Base-by-base conservation (phyloP, 2,329 filamentous ascomycete species). In the Trichoderma sp. region DNA sequence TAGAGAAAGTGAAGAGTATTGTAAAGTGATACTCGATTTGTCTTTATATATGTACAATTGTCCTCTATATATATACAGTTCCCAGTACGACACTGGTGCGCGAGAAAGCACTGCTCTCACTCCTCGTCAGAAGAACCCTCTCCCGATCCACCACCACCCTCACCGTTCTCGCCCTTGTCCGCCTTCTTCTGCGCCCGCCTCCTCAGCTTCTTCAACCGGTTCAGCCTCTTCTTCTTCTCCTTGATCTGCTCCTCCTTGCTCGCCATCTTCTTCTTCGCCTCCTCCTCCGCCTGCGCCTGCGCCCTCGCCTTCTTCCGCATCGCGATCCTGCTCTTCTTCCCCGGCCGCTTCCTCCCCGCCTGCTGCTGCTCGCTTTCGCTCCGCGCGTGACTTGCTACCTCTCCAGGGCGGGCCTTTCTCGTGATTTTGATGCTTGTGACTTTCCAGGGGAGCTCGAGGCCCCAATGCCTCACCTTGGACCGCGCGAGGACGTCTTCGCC, bases 181-280 rank as follows among this genome's bases (percentile, higher is more conserved):
- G 59, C 65, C 72, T 80, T 85, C 68, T 82, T 84, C 75, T 88
- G 88, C 50, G 81, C 79, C 70, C 82, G 81, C 71, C 81, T 79
- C 74, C 85, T 84, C 67, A 87, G 69, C 77, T 88, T 88, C 78
- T 85, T 87, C 69, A 82, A 74, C 65, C 84, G 76, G 69, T 89
- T 89, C 68, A 86, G 72, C 68, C 85, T 79, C 76, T 86, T 86
- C 78, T 86, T 87, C 79, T 88, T 88, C 63, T 87, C 84, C 69
- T 78, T 81, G 34, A 87, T 68, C 56, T 83, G 81, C 68, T 85
- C 81, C 71, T 86, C 85, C 74, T 85, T 88, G 19, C 78, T 78
- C 67, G 78, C 68, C 56, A 76, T 69, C 63, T 78, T 75, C 68
- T 77, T 79, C 68, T 74, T 77, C 28, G 72, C 75, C 5, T 72